Evolutionary conservation across 1,139 yeast genomes (phyloP), one percentile per base, ranked within the genome.

Genomic region (Wickerhamiella infanticola): DNA sequence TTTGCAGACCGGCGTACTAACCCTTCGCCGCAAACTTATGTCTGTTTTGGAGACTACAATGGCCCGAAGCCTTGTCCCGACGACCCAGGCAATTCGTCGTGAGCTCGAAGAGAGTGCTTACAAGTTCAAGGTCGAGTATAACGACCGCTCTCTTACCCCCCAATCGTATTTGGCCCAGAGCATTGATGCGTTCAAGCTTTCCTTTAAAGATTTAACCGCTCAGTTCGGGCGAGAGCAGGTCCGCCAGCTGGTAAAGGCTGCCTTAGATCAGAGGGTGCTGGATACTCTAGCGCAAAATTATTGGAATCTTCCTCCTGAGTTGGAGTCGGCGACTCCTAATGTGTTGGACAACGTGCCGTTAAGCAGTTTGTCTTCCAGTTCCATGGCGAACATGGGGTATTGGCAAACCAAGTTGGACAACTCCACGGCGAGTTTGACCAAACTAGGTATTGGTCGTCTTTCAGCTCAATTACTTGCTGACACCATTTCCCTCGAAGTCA

Each of bases 91-190:
- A 5, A 88, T 93, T 45, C 85, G 83, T 52, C 90, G 79, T 58
- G 98, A 90, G 62, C 72, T 86, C 45, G 99, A 93, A 61, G 98
- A 93, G 57, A 78, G 97, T 0, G 70, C 94, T 1, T 93, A 93
- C 60, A 80, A 81, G 60, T 90, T 85, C 67, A 93, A 93, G 62
- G 98, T 93, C 25, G 96, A 90, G 62, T 93, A 86, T 62, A 90
- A 93, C 60, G 99, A 93, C 62, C 75, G 97, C 48, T 82, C 81
- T 37, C 69, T 93, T 53, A 90, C 98, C 0, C 94, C 97, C 9
- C 93, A 86, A 56, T 84, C 94, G 52, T 90, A 90, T 60, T 71
- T 93, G 55, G 95, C 97, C 18, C 90, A 84, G 56, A 85, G 93
- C 47, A 77, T 90, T 41, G 98, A 93, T 63, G 69, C 83, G 44